These are phyloP conservation scores for Carex myosuroides DNA, from an alignment of 176 grass and related monocot species.

Conservation along the genomic window DNA sequence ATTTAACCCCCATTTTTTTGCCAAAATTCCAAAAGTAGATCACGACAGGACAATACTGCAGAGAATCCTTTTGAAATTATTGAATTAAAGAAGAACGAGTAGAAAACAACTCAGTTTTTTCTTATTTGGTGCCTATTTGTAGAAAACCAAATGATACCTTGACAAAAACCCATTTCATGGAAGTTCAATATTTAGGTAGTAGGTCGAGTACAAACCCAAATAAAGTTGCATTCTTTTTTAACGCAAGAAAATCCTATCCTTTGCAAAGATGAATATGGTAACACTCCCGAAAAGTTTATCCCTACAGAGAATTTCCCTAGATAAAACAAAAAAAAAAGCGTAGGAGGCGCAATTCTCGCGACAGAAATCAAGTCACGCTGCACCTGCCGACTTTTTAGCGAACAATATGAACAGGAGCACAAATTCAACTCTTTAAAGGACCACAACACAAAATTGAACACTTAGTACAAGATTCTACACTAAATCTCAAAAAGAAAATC, in stretches of 20 bases:
- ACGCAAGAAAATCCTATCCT: background rate
- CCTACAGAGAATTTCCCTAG: background rate
- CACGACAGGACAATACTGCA: background rate
- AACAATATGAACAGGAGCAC: background rate
- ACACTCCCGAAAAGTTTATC: background rate
- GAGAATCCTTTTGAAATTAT: background rate
- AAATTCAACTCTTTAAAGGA: background rate
- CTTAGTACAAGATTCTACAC: background rate
- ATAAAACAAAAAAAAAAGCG: background rate
- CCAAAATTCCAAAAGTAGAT: slow-evolving; percentile 3
- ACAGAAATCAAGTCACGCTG: background rate
- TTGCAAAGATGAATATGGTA: background rate
- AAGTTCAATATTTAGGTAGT: slow-evolving; percentile 1
- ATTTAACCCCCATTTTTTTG: background rate
- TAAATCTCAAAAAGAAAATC: background rate
- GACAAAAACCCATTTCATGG: background rate
- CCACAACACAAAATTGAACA: background rate
- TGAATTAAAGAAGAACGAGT: background rate
- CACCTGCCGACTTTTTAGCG: background rate
- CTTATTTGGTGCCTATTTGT: background rate
- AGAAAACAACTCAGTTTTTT: background rate
- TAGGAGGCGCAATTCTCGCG: background rate
- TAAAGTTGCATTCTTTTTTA: background rate
- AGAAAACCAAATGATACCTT: background rate
- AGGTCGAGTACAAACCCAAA: background rate